Base-by-base conservation (phyloP, 2,329 filamentous ascomycete species). In the Chrysoporthe deuterocubensis region DNA sequence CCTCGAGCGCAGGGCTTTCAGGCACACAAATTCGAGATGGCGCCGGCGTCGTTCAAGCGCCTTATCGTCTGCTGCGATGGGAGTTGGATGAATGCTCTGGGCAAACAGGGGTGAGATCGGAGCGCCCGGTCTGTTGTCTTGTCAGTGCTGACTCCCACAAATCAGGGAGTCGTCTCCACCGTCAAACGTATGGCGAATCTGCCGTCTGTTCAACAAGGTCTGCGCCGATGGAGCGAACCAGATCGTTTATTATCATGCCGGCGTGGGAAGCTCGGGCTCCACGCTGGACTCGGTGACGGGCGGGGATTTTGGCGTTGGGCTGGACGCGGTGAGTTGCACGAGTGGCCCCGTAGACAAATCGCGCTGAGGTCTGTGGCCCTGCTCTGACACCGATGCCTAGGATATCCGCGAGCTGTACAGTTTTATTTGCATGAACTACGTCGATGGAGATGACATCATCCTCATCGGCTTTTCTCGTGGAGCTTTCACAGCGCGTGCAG, bases 401-500 rank as follows among this genome's bases (percentile, higher is more conserved):
- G 75, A 78, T 61, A 77, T 78, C 32, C 71, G 76, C 14, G 75
- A 79, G 63, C 75, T 76, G 8, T 80, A 80, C 72, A 77, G 78
- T 67, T 80, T 80, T 58, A 69, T 80, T 26, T 77, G 76, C 69
- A 72, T 75, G 69, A 80, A 81, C 72, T 80, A 80, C 67, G 71
- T 73, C 9, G 75, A 76, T 43, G 77, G 76, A 21, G 78, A 80
- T 67, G 71, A 73, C 61, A 77, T 81, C 43, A 73, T 79, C 52
- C 74, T 79, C 52, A 73, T 79, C 6, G 79, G 79, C 5, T 81
- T 81, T 69, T 80, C 78, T 2, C 72, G 79, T 2, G 79, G 79
- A 3, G 78, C 79, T 5, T 81, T 79, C 69, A 80, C 79, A 1
- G 79, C 78, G 37, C 77, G 79, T 8, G 76, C 79, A 0, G 75